Evolutionary conservation across 1,139 yeast species (phyloP), one percentile per base, ranked within the genome.

Genomic region (Zhuliangozyma blackwelliae): DNA sequence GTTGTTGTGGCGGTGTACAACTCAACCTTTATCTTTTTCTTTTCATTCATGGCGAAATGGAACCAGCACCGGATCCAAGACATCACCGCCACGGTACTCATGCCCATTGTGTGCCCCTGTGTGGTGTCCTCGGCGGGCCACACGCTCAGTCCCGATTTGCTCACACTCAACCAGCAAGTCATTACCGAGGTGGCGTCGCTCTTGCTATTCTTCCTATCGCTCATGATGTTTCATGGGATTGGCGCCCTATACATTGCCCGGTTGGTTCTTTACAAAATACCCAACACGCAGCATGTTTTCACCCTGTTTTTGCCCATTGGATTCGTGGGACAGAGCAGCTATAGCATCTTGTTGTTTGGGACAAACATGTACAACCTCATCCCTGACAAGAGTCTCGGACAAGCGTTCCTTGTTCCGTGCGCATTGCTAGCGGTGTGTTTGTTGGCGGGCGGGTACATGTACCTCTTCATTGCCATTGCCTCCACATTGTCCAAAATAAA

Each of bases 321-420:
- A 16, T 52, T 60, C 16, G 58, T 83, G 52, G 96, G 96, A 19
- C 96, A 88, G 59, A 94, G 92, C 6, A 75, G 86, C 2, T 84
- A 65, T 55, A 84, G 83, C 2, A 69, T 83, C 10, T 58, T 81
- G 47, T 57, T 79, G 32, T 68, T 82, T 47, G 86, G 87, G 4
- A 52, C 58, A 26, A 66, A 68, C 45, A 38, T 57, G 35, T 49
- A 50, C 47, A 32, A 43, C 9, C 40, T 57, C 19, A 36, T 60
- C 30, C 39, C 45, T 35, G 37, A 37, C 30, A 38, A 43, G 25
- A 27, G 34, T 3, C 32, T 33, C 21, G 38, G 37, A 26, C 26
- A 45, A 25, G 38, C 46, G 5, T 32, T 50, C 7, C 33, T 56
- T 16, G 41, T 49, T 4, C 12, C 48, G 1, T 46, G 54, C 33